phyloP scores from a whole-genome alignment of 176 grass and related monocot species.

The Carex kokanica region DNA sequence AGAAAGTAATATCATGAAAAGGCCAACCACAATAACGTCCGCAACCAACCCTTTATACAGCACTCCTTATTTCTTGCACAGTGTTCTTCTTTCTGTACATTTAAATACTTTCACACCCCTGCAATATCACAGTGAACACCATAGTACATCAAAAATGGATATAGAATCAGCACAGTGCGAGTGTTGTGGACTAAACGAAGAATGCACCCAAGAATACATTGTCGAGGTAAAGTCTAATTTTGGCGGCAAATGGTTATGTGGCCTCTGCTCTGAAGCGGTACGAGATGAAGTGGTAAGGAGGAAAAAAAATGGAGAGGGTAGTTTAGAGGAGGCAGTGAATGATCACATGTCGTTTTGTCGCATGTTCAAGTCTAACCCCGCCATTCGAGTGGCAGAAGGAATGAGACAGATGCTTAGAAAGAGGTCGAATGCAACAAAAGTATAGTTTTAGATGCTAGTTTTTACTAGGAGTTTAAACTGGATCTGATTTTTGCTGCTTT shows the following conservation, averaged over 20 bases:
- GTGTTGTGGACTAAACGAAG: conserved; percentile 68
- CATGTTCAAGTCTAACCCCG: conserved; percentile 54
- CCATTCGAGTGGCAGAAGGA: conserved; percentile 65
- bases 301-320: conserved; percentile 24
- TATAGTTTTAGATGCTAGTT: background rate
- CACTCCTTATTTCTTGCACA: conserved; percentile 1
- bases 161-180: conserved; percentile 65
- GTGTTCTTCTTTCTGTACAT: background rate
- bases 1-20: conserved; percentile 15
- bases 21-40: conserved; percentile 14
- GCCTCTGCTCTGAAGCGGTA: conserved; percentile 72
- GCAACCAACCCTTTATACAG: conserved; percentile 9
- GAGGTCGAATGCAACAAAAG: conserved; percentile 38
- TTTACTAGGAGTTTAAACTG: conserved; percentile 9
- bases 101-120: background rate
- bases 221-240: conserved; percentile 50
- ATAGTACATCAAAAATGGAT: conserved; percentile 45
- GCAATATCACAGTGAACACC: background rate
- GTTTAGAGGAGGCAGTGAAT: conserved; percentile 49
- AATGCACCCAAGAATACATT: conserved; percentile 80
- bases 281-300: conserved; percentile 53
- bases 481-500: conserved; percentile 11
- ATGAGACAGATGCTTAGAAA: conserved; percentile 67
- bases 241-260: conserved; percentile 73
- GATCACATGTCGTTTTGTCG: conserved; percentile 69